A percentile compares a stretch with the other conserved stretches of the same genome.
These are phyloP conservation scores for Sedum album DNA, from an alignment of 164 flowering plant genomes.

Conservation along the genomic window DNA sequence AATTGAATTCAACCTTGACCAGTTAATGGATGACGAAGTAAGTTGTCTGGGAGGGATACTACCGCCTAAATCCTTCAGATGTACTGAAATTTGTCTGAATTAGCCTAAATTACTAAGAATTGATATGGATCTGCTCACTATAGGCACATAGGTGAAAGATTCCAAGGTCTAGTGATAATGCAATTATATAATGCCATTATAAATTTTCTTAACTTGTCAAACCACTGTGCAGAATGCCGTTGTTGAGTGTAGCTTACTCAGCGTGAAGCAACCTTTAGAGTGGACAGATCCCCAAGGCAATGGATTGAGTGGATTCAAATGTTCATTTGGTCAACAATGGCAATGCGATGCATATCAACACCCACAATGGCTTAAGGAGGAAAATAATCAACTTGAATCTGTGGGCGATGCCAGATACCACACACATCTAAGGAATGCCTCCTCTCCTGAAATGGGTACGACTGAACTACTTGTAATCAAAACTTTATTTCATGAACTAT, in stretches of 20 bases:
- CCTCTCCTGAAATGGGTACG: background rate
- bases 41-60: conserved; percentile 8
- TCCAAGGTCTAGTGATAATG: background rate
- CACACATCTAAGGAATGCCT: background rate
- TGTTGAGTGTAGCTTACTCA: conserved; percentile 33
- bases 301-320: conserved; percentile 31
- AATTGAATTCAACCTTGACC: conserved; percentile 60
- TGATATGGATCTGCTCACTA: background rate
- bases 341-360: conserved; percentile 3
- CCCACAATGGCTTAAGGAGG: conserved; percentile 6
- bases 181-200: background rate
- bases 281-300: conserved; percentile 44
- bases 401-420: background rate
- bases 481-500: no score
- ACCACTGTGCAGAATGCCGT: conserved; percentile 32
- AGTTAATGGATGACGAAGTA: conserved; percentile 54
- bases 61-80: no score
- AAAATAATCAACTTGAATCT: background rate
- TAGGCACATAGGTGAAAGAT: background rate
- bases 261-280: conserved; percentile 31
- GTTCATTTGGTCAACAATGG: conserved; percentile 15
- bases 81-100: no score
- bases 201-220: background rate
- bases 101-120: background rate
- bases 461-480: background rate